Base-by-base conservation (phyloP, 2,329 filamentous ascomycete genomes). In the Fusarium decemcellulare region DNA sequence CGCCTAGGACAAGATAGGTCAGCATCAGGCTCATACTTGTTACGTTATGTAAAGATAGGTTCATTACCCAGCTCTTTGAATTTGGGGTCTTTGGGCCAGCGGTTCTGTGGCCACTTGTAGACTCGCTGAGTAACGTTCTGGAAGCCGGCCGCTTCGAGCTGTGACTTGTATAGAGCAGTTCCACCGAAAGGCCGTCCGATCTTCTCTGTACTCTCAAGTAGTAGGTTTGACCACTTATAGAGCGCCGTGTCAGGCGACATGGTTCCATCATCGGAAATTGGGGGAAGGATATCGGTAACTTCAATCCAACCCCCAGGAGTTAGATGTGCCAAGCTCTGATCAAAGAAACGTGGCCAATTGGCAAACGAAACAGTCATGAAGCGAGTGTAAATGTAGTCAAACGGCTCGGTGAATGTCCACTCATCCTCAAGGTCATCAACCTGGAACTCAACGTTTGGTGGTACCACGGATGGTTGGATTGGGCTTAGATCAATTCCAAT, bases 141-240 rank as follows among this genome's bases (percentile, higher is more conserved):
- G 65, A 88, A 89, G 0, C 87, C 87, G 0, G 83, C 84, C 8
- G 83, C 81, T 9, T 76, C 74, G 57, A 88, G 77, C 48, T 80
- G 79, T 15, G 55, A 16, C 40, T 72, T 74, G 4, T 61, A 64
- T 5, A 61, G 51, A 12, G 66, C 59, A 0, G 70, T 74, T 9
- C 65, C 72, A n/a, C 56, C 56, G 8, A 78, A 63, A 2, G 74
- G 70, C 5, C 79, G 73, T 1, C 76, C 76, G 6, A 78, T 55
- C 14, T 73, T 76, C 10, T 44, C 54, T 10, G 72, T 74, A 3
- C 68, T 74, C 18, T 79, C 68, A 1, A 58, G 61, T 10, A 78
- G 68, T 1, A 77, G 59, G 53, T 63, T 62, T 6, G 40, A 68
- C 66, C 77, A 78, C 30, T 57, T 40, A 1, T 51, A 50, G 5